phyloP scores from a whole-genome alignment of 352 stramenopile species.

The Thraustochytrium sp. region DNA sequence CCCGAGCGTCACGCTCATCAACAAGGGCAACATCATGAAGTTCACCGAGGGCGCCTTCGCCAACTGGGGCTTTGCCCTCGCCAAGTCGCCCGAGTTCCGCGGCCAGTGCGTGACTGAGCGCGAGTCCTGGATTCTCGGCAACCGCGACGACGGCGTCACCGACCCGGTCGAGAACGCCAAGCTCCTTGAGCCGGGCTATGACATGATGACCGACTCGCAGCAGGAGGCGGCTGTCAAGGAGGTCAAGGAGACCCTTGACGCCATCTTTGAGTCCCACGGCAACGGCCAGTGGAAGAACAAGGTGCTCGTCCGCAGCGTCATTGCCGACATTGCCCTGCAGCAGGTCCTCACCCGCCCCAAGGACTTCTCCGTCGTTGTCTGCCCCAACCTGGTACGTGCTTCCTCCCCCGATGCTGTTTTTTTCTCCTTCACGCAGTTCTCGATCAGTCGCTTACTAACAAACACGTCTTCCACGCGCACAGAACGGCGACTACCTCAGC shows the following conservation, averaged over 20 bases:
- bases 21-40: conserved; percentile 52
- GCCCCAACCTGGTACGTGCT: conserved; percentile 50
- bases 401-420: too few species aligned
- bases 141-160: conserved; percentile 33
- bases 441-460: too few species aligned
- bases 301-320: conserved; percentile 45
- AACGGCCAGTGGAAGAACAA: conserved; percentile 49
- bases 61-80: conserved; percentile 43
- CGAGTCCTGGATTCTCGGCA: conserved; percentile 47
- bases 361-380: conserved; percentile 47
- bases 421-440: too few species aligned
- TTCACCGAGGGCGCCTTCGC: conserved; percentile 50
- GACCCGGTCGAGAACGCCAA: conserved; percentile 46
- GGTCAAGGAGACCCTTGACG: conserved; percentile 31
- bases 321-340: conserved; percentile 48
- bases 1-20: conserved; percentile 46
- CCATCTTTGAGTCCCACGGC: conserved; percentile 45
- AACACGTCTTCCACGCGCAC: too few species aligned
- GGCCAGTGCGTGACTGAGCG: conserved; percentile 47
- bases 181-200: conserved; percentile 45
- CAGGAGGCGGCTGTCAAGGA: conserved; percentile 39
- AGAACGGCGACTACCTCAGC: conserved; percentile 50
- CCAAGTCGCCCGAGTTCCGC: conserved; percentile 40
- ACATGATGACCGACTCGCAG: conserved; percentile 50
- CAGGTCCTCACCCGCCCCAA: conserved; percentile 45